Evolutionary conservation across 2,329 filamentous ascomycete species (phyloP).

Genomic region (Colletotrichum coccodes): DNA sequence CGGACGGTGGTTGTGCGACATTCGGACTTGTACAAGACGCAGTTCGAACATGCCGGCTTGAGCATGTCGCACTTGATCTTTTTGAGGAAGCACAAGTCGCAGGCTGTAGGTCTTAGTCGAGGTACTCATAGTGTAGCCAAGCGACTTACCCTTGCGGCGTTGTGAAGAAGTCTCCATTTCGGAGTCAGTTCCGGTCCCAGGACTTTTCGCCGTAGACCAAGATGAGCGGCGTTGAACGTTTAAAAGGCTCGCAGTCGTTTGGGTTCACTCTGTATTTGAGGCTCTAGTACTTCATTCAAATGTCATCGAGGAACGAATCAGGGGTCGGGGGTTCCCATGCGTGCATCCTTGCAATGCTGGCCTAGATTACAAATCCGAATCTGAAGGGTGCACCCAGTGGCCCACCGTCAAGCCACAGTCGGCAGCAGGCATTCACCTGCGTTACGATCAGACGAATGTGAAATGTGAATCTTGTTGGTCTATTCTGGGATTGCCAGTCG

Average conservation of each 20-base stretch:
- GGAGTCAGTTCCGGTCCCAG: background rate
- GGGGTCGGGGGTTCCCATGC: background rate
- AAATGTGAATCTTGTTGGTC: too few species aligned
- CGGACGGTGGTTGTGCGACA: slow-evolving; percentile 46
- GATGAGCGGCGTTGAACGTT: background rate
- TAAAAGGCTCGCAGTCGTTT: background rate
- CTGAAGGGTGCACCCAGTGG: background rate
- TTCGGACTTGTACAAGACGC: slow-evolving; percentile 51
- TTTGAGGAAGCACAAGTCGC: slow-evolving; percentile 56
- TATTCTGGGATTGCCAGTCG: too few species aligned
- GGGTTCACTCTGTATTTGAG: background rate
- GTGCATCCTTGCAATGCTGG: background rate
- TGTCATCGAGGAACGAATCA: background rate
- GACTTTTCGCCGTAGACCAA: background rate
- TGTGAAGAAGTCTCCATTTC: slow-evolving; percentile 42
- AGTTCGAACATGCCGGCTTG: slow-evolving; percentile 56
- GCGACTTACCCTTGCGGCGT: slow-evolving; percentile 37
- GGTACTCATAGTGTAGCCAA: slow-evolving; percentile 9
- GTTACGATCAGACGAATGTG: too few species aligned
- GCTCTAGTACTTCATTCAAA: background rate
- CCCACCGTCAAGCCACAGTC: background rate
- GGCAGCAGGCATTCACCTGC: too few species aligned
- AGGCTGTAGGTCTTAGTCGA: slow-evolving; percentile 41
- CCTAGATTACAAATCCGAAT: slow-evolving; percentile 7
- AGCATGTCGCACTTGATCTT: slow-evolving; percentile 59